Base-by-base conservation (phyloP, 208 protist species). In the Trypanosoma melophagium region DNA sequence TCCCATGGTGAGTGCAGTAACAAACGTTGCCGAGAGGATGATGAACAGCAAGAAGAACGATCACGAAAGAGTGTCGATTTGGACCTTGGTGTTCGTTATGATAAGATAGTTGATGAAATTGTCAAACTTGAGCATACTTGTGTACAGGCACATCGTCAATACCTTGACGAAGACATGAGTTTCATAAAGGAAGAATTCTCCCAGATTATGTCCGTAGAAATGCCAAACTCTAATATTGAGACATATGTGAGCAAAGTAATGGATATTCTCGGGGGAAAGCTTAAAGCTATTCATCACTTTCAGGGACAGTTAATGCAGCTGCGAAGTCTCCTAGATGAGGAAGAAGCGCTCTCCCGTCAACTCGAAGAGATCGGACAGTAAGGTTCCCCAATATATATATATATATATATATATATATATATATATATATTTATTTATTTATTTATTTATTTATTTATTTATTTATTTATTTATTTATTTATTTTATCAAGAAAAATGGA, bases 191-290 rank as follows among this genome's bases (percentile, higher is more conserved):
- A 73, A 60, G 68, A 73, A 40, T 73, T 73, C 44, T 54, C 68
- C 28, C 68, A 73, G 21, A 73, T 73, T 19, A 73, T 73, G 68
- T 65, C 68, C 12, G 68, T 73, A n/a, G 68, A 73, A 52, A 65
- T 61, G 60, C 68, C 68, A n/a, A 65, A 73, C 45, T 73, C 68
- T 13, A 55, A 73, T 31, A 73, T 73, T 61, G 68, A 73, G 12
- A 41, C 49, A 13, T 73, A 73, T 51, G 68, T 73, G n/a, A 47
- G 22, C 16, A 73, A 61, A 1, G 68, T 61, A 19, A 38, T 66
- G 10, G 19, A 44, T 22, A 24, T 73, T 58, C 58, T 73, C 17
- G 31, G 51, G 13, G 31, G 22, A 4, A 73, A 73, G 31, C 28
- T 73, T 19, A 57, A 65, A 52, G 17, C 60, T 24, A 73, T 73